Evolutionary conservation across 495 filamentous ascomycete genomes (phyloP), one percentile per base, ranked within the genome.

Genomic region (Podospora bellae-mahoneyi): DNA sequence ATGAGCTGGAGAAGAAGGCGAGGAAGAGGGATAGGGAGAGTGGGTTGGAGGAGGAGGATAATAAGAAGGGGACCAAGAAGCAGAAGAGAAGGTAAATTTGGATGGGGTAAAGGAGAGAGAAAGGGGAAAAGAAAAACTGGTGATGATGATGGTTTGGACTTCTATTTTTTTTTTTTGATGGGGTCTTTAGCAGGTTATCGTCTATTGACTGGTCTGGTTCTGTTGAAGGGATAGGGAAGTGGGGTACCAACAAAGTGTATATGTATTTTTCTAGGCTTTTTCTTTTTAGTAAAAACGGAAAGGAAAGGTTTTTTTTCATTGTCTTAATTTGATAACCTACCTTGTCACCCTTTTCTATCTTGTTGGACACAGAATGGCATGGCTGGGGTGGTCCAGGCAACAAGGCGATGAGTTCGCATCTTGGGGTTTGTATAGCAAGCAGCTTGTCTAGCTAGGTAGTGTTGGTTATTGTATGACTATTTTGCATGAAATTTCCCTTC

Each of bases 1-100:
- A 97, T 76, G 92, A 94, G 76, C 74, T 96, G 69, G 93, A 97
- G 81, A 86, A 88, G 79, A 96, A 96, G 81, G 93, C 93, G 13
- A 93, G 90, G 80, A 89, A 89, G 79, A 91, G 93, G 76, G 93
- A 97, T 80, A 81, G 88, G 67, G 92, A 96, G 79, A 83, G 83
- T 55, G 87, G 83, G 10, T 70, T 88, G 66, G 89, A 91, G 5
- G 92, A 93, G 59, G 92, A 94, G 72, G 88, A 86, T 2, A 44
- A 71, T 3, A 57, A 65, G 32, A 63, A 71, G 64, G 74, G 69
- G 56, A 81, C 79, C 69, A 83, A 80, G 71, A 83, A 83, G 78
- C 77, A 78, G 74, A 74, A 80, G 68, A 80, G 77, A 72, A 76
- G 77, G 67, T 81, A 74, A 68, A 73, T 15, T 10, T 48, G 39